Evolutionary conservation across 2,329 filamentous ascomycete genomes (phyloP), one percentile per base, ranked within the genome.

Genomic region (Didymella keratinophila): DNA sequence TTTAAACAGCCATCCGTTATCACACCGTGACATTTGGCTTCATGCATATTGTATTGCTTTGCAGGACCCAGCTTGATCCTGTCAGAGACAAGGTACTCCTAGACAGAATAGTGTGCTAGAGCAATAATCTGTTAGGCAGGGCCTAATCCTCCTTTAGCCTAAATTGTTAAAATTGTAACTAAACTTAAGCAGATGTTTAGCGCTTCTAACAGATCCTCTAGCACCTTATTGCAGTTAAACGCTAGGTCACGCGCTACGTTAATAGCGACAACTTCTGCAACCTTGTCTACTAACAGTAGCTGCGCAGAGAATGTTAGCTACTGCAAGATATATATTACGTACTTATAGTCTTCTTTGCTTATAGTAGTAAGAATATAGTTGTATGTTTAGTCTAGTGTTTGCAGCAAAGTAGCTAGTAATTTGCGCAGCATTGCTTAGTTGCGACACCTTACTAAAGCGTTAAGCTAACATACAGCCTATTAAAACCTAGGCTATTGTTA

Each of bases 141-240:
- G 1, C 2, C 4, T 3, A 14, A 30, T 12, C 9, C 11, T 30
- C 9, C 28, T 30, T 30, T n/a, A n/a, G n/a, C n/a, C n/a, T n/a
- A n/a, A n/a, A n/a, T n/a, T n/a, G n/a, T n/a, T n/a, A n/a, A n/a
- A n/a, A 73, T 56, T 25, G 64, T 73, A 23, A 76, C 62, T 1
- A 78, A 63, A 62, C 71, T 76, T 0, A 70, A 70, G 50, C 73
- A 77, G 45, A 76, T 70, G 23, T 62, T 56, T 12, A 74, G 41
- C 16, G 59, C 67, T 36, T 75, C 73, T 25, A 65, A 45, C 2
- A 74, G 72, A 48, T 78, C 76, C 48, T 72, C 64, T 23, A 78
- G 51, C 20, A 77, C 64, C 42, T 73, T 66, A 32, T 78, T 67
- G 7, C 64, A 62, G 21, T 79, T 68, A 37, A 79, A 78, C 2